These are phyloP conservation scores for Lactarius sp. DNA, from an alignment of 768 basidiomycete species.

Conservation along the genomic window DNA sequence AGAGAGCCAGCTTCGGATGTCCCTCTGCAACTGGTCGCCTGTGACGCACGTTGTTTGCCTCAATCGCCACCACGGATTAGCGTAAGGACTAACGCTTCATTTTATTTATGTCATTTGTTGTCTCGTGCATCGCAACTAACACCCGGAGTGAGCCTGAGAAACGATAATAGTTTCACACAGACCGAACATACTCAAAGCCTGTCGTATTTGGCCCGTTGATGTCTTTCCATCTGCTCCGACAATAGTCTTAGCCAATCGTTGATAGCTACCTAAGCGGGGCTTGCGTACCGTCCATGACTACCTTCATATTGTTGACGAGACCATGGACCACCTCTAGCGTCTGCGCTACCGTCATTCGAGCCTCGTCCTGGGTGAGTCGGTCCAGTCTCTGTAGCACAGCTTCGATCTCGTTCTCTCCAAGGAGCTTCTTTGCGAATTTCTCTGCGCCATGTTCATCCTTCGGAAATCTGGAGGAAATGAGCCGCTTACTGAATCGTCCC, in stretches of 20 bases:
- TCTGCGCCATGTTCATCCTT: conserved; percentile 20
- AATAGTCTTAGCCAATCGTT: too few relatives aligned
- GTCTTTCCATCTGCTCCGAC: neutral
- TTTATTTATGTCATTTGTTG: neutral
- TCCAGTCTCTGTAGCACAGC: neutral
- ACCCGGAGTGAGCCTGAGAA: neutral
- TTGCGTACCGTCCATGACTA: neutral
- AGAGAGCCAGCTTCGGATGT: neutral
- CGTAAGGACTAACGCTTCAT: neutral
- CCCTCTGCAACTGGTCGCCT: neutral
- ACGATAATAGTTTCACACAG: neutral
- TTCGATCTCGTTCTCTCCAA: conserved; percentile 1
- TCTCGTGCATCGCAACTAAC: conserved; percentile 1
- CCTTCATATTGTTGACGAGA: too few relatives aligned
- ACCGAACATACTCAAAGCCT: neutral
- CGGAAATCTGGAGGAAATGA: neutral
- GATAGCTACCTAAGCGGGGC: neutral
- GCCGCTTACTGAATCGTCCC: neutral
- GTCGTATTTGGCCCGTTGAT: neutral
- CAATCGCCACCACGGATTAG: neutral
- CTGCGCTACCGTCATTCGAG: neutral
- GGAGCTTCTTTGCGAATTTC: conserved; percentile 1
- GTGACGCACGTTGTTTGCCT: neutral
- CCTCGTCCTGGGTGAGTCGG: conserved; percentile 1
- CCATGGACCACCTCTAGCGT: neutral